phyloP scores from a whole-genome alignment of 148 eudicot genomes.

The Fagopyrum tataricum region DNA sequence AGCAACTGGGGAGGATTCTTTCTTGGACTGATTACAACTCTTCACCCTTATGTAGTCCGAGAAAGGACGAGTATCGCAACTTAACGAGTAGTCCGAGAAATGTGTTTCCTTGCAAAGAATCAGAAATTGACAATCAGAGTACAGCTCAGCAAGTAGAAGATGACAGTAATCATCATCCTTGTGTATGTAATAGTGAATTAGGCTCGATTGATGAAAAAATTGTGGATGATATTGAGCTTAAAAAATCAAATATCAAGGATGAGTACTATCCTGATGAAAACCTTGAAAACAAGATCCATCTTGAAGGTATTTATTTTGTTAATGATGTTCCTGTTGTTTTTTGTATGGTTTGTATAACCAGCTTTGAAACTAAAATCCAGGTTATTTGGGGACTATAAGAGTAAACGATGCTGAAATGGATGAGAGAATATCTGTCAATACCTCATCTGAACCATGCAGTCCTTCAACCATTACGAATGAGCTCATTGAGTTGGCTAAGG shows the following conservation, averaged over 20 bases:
- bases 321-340: neutral
- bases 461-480: constrained; percentile 15
- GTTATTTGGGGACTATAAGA: constrained; percentile 26
- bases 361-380: constrained; percentile 19
- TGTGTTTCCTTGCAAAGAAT: neutral
- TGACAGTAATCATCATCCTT: neutral
- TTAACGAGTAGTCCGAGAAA: constrained; percentile 18
- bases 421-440: constrained; percentile 18
- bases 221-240: constrained; percentile 18
- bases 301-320: neutral
- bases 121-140: constrained; percentile 17
- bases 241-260: neutral
- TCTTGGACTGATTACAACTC: constrained; percentile 56
- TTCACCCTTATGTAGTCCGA: constrained; percentile 59
- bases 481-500: constrained; percentile 13
- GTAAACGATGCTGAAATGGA: constrained; percentile 26
- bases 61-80: constrained; percentile 30
- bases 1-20: constrained; percentile 4
- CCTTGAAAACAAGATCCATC: neutral
- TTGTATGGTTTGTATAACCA: neutral
- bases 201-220: constrained; percentile 17
- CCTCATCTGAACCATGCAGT: constrained; percentile 24
- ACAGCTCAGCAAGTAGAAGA: constrained; percentile 20
- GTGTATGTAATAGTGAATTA: constrained; percentile 17
- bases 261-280: neutral